phyloP scores from a whole-genome alignment of 306 rosid species.

The Fragaria nilgerrensis region DNA sequence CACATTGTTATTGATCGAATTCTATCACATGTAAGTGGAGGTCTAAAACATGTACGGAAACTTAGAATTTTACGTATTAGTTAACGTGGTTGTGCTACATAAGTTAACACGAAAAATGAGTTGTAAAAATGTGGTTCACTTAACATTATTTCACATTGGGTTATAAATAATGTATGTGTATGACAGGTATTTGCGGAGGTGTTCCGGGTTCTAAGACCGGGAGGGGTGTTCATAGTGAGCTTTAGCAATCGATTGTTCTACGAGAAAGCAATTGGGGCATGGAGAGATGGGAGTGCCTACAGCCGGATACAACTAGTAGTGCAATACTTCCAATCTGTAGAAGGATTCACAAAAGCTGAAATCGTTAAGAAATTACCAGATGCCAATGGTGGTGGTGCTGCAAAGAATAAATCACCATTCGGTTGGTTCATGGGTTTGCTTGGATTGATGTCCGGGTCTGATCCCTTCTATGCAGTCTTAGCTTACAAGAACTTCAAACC shows the following conservation, averaged over 20 bases:
- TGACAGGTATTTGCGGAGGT: constrained; percentile 82
- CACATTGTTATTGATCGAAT: background rate
- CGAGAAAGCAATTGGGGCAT: constrained; percentile 72
- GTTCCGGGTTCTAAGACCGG: constrained; percentile 67
- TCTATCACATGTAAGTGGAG: background rate
- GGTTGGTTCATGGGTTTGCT: constrained; percentile 49
- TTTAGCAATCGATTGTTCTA: constrained; percentile 88
- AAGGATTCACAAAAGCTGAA: constrained; percentile 80
- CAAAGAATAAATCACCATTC: constrained; percentile 44
- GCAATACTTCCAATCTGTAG: constrained; percentile 77
- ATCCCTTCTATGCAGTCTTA: constrained; percentile 75
- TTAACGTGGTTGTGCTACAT: too few relatives aligned
- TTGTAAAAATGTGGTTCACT: too few relatives aligned
- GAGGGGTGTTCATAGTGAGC: constrained; percentile 81
- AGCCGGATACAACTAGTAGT: constrained; percentile 70
- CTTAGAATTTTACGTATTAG: background rate
- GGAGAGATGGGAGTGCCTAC: constrained; percentile 76
- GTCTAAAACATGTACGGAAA: background rate
- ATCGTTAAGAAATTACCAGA: constrained; percentile 49
- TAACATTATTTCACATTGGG: too few relatives aligned
- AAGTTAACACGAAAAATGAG: too few relatives aligned
- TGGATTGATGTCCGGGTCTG: constrained; percentile 58
- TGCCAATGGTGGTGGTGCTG: constrained; percentile 23
- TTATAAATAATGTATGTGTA: background rate
- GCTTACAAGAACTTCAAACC: constrained; percentile 80